Conservation (phyloP, 1,284 basidiomycete genomes). For the Cutaneotrichosporon cavernicola region DNA sequence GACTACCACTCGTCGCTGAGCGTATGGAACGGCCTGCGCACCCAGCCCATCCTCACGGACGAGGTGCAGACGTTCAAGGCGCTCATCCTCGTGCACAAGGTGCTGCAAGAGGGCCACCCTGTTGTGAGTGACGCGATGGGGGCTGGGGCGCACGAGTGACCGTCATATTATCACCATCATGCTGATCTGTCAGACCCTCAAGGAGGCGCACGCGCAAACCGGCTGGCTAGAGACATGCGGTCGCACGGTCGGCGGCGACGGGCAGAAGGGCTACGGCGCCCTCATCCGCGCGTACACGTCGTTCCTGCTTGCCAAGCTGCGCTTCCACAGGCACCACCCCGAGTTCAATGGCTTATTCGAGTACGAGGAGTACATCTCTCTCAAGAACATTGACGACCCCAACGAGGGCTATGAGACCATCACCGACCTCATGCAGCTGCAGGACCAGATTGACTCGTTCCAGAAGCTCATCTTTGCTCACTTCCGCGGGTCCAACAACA, state of each 20-base stretch:
- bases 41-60: constrained; percentile 90
- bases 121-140: constrained; percentile 60
- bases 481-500: constrained; percentile 84
- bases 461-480: constrained; percentile 93
- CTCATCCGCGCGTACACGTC: constrained; percentile 92
- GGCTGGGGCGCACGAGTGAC: neutral
- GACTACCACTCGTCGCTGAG: constrained; percentile 96
- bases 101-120: constrained; percentile 91
- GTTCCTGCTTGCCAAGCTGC: constrained; percentile 88
- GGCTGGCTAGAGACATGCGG: constrained; percentile 95
- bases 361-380: constrained; percentile 92
- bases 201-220: constrained; percentile 93
- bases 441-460: constrained; percentile 96
- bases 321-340: constrained; percentile 87
- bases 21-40: constrained; percentile 91
- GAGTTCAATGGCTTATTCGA: constrained; percentile 97
- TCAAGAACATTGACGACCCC: constrained; percentile 94
- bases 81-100: constrained; percentile 91
- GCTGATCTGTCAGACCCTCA: constrained; percentile 67
- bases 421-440: constrained; percentile 87
- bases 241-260: constrained; percentile 77
- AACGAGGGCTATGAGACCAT: constrained; percentile 98
- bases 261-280: constrained; percentile 78
- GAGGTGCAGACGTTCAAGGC: constrained; percentile 97
- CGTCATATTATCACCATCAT: neutral